Percentiles rank a stretch among this genome's conserved stretches.
phyloP scores from a whole-genome alignment of 2,329 filamentous ascomycete genomes.

The Torrubiellomyces zombiae region DNA sequence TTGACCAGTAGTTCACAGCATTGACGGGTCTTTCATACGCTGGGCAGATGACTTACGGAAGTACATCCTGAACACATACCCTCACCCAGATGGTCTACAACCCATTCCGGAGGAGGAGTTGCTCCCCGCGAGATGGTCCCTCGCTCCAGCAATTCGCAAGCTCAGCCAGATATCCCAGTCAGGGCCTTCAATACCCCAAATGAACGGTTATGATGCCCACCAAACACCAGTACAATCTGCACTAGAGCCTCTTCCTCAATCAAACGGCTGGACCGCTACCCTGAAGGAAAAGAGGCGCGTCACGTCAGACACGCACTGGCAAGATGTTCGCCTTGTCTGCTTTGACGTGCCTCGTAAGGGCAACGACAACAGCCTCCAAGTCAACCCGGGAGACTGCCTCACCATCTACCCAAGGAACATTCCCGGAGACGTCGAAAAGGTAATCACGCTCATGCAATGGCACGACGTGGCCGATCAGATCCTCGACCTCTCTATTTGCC shows the following conservation, averaged over 20 bases:
- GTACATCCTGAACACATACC: constrained; percentile 48
- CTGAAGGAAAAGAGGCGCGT: constrained; percentile 53
- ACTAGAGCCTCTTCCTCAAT: constrained; percentile 33
- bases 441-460: constrained; percentile 74
- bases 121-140: constrained; percentile 53
- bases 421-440: constrained; percentile 55
- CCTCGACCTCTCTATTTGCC: constrained; percentile 32
- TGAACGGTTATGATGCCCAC: constrained; percentile 5
- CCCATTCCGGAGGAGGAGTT: constrained; percentile 61
- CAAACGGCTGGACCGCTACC: constrained; percentile 35
- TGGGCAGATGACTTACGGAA: constrained; percentile 57
- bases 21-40: constrained; percentile 65
- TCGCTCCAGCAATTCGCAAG: constrained; percentile 11
- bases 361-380: constrained; percentile 12
- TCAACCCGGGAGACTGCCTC: constrained; percentile 62
- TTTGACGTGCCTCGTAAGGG: constrained; percentile 28
- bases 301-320: constrained; percentile 68
- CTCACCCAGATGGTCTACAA: constrained; percentile 46
- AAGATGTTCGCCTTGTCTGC: constrained; percentile 75
- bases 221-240: constrained; percentile 12
- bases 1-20: constrained; percentile 27
- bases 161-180: not conserved
- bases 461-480: constrained; percentile 49
- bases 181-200: constrained; percentile 2
- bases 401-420: constrained; percentile 82